Conservation (phyloP, 208 protist species). For the Leishmania martiniquensis region DNA sequence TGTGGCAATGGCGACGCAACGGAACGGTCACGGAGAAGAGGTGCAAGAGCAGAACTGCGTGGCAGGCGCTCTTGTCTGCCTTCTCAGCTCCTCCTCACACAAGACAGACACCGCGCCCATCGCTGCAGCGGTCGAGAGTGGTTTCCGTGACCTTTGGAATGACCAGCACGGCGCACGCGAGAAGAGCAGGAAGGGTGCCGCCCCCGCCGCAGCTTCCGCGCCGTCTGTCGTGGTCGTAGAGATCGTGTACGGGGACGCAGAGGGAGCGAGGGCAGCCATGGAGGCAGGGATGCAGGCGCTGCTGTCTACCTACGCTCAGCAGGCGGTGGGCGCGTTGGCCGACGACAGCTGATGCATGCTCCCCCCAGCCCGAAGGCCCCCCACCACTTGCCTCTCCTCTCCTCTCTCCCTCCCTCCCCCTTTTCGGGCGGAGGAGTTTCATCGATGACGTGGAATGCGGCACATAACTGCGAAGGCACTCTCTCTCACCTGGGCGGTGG, state of each 20-base stretch:
- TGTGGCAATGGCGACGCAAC: neutral
- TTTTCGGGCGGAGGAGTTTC: too few species aligned
- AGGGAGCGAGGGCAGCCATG: conserved; percentile 6
- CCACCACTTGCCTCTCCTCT: neutral
- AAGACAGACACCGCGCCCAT: neutral
- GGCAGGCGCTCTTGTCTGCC: conserved; percentile 22
- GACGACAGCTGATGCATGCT: neutral
- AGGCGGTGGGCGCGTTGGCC: conserved; percentile 9
- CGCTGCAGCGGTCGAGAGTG: conserved; percentile 2
- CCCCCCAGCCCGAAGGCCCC: too few species aligned
- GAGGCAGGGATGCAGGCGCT: conserved; percentile 18
- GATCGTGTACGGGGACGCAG: conserved; percentile 18
- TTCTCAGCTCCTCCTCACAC: neutral
- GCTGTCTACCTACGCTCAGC: conserved; percentile 23
- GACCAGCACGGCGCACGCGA: conserved; percentile 3
- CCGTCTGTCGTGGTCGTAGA: conserved; percentile 10
- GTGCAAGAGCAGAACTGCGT: conserved; percentile 14
- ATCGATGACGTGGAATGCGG: too few species aligned
- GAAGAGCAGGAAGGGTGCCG: neutral
- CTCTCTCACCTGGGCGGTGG: neutral
- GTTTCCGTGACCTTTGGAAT: conserved; percentile 21
- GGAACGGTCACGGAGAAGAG: neutral
- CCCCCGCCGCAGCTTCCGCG: neutral
- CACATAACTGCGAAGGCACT: too few species aligned
- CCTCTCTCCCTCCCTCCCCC: neutral